Evolutionary conservation across 2,329 filamentous ascomycete species (phyloP), one percentile per base, ranked within the genome.

Genomic region (Blastomyces parvus): DNA sequence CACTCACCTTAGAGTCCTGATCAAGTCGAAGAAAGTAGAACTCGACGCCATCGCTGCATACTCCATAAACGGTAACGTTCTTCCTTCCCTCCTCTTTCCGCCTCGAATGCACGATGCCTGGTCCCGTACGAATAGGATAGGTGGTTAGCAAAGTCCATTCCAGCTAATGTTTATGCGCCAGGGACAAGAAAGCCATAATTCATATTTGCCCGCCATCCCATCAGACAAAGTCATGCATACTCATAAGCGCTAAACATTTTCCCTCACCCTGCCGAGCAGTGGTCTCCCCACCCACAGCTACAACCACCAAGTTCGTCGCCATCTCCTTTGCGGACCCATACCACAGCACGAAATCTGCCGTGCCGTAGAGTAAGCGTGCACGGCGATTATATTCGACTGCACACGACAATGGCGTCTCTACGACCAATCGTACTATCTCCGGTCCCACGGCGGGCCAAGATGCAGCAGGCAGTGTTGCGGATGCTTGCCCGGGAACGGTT

Each of bases 291-390:
- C 44, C 17, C 17, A 48, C 33, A n/a, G 44, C 30, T 17, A 55
- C 50, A 11, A 61, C 59, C 19, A 61, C 46, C 30, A 61, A 42
- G 44, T 36, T 55, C 1, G 46, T 27, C 25, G 46, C 46, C 59
- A 44, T 44, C 3, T 61, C 59, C 36, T 36, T 19, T 14, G 40
- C 33, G 14, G 46, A 27, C 38, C 59, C 59, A 48, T 53, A 53
- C 59, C 59, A 55, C n/a, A 61, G 46, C 8, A 25, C n/a, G 25
- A 52, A 61, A 42, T 61, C 59, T n/a, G 59, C 59, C n/a, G 44
- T 42, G 4, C 50, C 33, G 38, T 52, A 40, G 38, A 53, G 59
- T 53, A 25, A 27, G 13, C 46, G 44, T 33, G 22, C 58, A 7
- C 42, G 40, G 14, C 17, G 25, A 33, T 59, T 38, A 36, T 59